Evolutionary conservation across 2,329 filamentous ascomycete genomes (phyloP), one percentile per base, ranked within the genome.

Genomic region (Fusarium decemcellulare): DNA sequence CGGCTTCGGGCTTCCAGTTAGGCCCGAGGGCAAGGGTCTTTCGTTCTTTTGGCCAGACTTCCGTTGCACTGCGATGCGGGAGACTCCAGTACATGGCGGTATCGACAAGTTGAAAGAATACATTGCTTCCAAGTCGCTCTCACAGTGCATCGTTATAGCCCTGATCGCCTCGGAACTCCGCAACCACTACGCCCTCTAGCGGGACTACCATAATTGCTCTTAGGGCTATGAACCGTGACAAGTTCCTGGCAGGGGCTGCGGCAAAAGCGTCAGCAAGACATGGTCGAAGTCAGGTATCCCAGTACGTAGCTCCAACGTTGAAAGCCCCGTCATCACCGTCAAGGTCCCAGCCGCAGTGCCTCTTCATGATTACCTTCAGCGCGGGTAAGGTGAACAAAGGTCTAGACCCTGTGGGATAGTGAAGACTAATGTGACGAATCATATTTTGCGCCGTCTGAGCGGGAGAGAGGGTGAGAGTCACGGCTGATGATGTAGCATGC

Each of bases 401-500:
- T 30, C 70, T 51, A 52, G 63, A 59, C 61, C 54, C 36, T 57
- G 30, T 11, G 23, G 57, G 40, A 55, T 39, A 34, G 27, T 36
- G 34, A 42, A 23, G 40, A 16, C 40, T 50, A 56, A 71, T 74
- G 59, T 73, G 72, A 74, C 58, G 53, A 67, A 71, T 74, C 72
- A 66, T 42, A 72, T 74, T 69, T 37, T 62, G 55, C 60, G 61
- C 58, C 66, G 52, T 44, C 18, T 52, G 37, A 36, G 56, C 29
- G 70, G 43, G 37, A 57, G 57, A 47, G 42, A 37, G 42, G 32
- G 37, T n/a, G 43, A 40, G 48, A 55, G 16, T 34, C 37, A 9
- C 18, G 27, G n/a, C 39, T 48, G 30, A 42, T 44, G 23, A 32
- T 11, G 44, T 23, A 48, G 44, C 58, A 39, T 58, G 58, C 36